phyloP scores from a whole-genome alignment of 805 yeast species.

The Zygosaccharomyces rouxii region DNA sequence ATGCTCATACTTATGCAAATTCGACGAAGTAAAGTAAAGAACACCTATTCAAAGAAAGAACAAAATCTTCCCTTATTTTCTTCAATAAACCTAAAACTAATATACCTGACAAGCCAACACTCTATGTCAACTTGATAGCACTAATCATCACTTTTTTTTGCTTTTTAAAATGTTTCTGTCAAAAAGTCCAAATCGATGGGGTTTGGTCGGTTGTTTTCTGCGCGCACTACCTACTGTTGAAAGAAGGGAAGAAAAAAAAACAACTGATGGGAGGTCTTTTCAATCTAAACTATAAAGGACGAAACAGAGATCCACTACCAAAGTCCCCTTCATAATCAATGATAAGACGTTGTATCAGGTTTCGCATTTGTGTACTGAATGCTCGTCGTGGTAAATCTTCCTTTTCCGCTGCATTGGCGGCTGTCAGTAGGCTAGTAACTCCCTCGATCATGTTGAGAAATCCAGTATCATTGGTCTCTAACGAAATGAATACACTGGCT shows the following conservation, averaged over 20 bases:
- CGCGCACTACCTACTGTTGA: background rate
- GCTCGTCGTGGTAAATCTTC: conserved; percentile 31
- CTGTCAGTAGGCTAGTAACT: conserved; percentile 72
- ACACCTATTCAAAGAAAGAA: background rate
- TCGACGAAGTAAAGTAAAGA: background rate
- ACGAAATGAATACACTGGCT: conserved; percentile 88
- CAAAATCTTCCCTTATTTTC: background rate
- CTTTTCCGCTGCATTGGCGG: conserved; percentile 54
- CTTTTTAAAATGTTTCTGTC: background rate
- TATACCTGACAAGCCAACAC: background rate
- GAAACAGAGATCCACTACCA: background rate
- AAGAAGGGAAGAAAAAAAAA: background rate
- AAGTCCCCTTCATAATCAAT: background rate
- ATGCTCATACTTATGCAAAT: conserved; percentile 6
- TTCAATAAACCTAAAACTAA: background rate
- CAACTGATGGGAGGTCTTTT: background rate
- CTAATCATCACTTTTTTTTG: background rate
- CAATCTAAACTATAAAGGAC: background rate
- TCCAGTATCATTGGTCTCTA: conserved; percentile 86
- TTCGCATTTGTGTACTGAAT: background rate
- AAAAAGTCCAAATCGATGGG: background rate
- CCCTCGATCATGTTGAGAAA: conserved; percentile 59
- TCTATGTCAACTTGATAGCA: background rate
- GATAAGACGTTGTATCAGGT: conserved; percentile 5
- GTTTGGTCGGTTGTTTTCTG: background rate